Conservation (phyloP, 2,329 filamentous ascomycete genomes). For the Pseudogymnoascus sp. region DNA sequence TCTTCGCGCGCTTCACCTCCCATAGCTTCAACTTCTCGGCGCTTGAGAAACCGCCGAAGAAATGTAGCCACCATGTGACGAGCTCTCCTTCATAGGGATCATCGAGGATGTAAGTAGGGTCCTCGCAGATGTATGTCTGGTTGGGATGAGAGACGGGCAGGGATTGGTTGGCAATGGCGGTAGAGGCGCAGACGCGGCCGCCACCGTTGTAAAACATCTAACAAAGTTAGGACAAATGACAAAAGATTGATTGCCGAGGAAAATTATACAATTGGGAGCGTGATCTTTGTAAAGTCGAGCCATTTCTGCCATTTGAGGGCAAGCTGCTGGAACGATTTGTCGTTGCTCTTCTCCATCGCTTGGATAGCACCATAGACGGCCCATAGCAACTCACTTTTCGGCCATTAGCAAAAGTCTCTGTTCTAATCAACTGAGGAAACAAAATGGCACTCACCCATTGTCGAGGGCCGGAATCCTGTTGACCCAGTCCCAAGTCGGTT, state of each 20-base stretch:
- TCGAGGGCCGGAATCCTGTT: slow-evolving; percentile 35
- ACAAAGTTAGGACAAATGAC: not conserved
- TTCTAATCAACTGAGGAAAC: not conserved
- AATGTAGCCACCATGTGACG: slow-evolving; percentile 35
- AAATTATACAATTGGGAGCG: slow-evolving; percentile 25
- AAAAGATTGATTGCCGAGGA: not conserved
- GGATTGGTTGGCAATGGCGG: slow-evolving; percentile 31
- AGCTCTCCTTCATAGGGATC: slow-evolving; percentile 40
- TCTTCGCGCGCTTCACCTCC: slow-evolving; percentile 33
- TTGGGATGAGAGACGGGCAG: slow-evolving; percentile 25
- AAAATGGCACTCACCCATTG: slow-evolving; percentile 30
- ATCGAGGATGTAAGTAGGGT: slow-evolving; percentile 27
- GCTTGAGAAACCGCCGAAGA: slow-evolving; percentile 31
- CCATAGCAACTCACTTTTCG: slow-evolving; percentile 34
- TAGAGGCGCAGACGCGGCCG: slow-evolving; percentile 36
- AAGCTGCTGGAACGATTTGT: slow-evolving; percentile 24
- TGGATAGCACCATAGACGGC: slow-evolving; percentile 36
- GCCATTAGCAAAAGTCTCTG: not conserved
- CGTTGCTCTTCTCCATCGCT: slow-evolving; percentile 28
- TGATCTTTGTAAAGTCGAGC: slow-evolving; percentile 36
- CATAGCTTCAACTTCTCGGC: slow-evolving; percentile 32
- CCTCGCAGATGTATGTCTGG: slow-evolving; percentile 34
- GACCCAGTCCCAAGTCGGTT: slow-evolving; percentile 33
- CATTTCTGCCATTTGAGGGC: slow-evolving; percentile 33
- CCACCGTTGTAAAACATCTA: slow-evolving; percentile 33